A percentile compares a stretch with the other conserved stretches of the same genome.
Conservation (phyloP, 257 asterid genomes). For the Schizonepeta tenuifolia region DNA sequence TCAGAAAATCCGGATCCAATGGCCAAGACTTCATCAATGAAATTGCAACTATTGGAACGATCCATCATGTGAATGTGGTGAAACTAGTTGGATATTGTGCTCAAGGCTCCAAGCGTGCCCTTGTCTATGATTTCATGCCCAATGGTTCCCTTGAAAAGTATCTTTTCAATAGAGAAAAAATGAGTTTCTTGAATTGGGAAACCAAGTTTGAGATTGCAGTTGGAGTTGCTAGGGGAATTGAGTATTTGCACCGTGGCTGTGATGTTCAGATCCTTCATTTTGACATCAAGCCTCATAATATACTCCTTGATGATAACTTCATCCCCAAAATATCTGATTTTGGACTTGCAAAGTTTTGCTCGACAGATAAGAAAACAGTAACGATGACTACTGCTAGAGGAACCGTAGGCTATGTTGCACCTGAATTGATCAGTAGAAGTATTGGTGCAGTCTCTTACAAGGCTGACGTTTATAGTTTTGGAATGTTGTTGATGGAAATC, state of each 20-base stretch:
- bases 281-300: conserved; percentile 36
- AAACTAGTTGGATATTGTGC: conserved; percentile 11
- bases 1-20: conserved; percentile 5
- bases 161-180: background rate
- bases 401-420: conserved; percentile 39
- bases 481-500: conserved; percentile 33
- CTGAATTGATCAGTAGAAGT: conserved; percentile 31
- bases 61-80: background rate
- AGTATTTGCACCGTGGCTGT: conserved; percentile 34
- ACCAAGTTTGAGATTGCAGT: conserved; percentile 31
- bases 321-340: conserved; percentile 36
- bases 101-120: background rate
- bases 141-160: conserved; percentile 12
- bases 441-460: conserved; percentile 16
- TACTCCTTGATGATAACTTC: conserved; percentile 36
- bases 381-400: conserved; percentile 33
- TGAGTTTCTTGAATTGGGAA: conserved; percentile 7
- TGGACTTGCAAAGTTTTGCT: conserved; percentile 28
- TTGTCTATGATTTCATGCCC: background rate
- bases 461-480: conserved; percentile 37
- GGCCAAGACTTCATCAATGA: conserved; percentile 43
- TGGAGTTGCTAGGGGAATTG: conserved; percentile 38
- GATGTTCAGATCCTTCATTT: conserved; percentile 32
- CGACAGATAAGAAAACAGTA: conserved; percentile 11
- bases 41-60: conserved; percentile 31